Conservation (phyloP, 1,284 basidiomycete species). For the Trichosporon sp. region DNA sequence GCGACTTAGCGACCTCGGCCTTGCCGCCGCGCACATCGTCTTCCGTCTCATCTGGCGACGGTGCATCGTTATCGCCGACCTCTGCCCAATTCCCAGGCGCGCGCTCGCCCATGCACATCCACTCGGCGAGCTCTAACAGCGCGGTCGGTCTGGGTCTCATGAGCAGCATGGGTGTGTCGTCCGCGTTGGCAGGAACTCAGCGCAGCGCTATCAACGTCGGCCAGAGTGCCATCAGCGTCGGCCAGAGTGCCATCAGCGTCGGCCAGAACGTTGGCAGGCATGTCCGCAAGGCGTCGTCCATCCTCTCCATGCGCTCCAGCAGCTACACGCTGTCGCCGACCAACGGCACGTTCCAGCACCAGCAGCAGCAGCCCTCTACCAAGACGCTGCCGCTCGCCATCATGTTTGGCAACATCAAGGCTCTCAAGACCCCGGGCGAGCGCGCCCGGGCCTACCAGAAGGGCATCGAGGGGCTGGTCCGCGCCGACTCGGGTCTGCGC, state of each 20-base stretch:
- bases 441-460: conserved; percentile 74
- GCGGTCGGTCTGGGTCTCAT: conserved; percentile 16
- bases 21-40: conserved; percentile 54
- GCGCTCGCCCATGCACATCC: conserved; percentile 6
- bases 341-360: conserved; percentile 8
- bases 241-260: conserved; percentile 11
- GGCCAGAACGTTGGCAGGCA: conserved; percentile 23
- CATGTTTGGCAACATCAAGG: conserved; percentile 69
- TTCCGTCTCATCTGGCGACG: conserved; percentile 6
- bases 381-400: conserved; percentile 70
- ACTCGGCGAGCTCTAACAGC: conserved; percentile 13
- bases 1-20: conserved; percentile 35
- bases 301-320: conserved; percentile 37
- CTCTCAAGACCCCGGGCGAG: conserved; percentile 67
- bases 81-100: not conserved
- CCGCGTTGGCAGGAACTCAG: conserved; percentile 11
- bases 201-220: not conserved
- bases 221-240: conserved; percentile 10
- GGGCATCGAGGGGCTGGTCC: conserved; percentile 79
- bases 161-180: conserved; percentile 11
- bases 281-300: conserved; percentile 39
- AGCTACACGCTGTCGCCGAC: conserved; percentile 32
- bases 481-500: conserved; percentile 73
- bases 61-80: conserved; percentile 23
- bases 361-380: conserved; percentile 32